These are phyloP conservation scores for Pseudogymnoascus sp. DNA, from an alignment of 2,329 filamentous ascomycete genomes.

Conservation along the genomic window DNA sequence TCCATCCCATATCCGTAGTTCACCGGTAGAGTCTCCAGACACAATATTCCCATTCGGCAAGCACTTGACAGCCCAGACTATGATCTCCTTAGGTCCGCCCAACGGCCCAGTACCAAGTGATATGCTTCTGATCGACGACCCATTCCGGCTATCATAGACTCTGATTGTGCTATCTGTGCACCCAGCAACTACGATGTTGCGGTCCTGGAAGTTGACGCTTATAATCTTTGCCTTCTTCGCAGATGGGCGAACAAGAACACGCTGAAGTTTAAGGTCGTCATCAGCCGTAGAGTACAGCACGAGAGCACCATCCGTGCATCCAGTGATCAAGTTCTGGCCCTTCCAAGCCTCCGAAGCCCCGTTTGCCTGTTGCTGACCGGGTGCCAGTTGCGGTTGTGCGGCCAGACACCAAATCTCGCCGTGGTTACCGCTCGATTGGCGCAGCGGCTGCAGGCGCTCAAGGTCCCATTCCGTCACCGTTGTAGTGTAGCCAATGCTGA, in stretches of 20 bases:
- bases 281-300: slow-evolving; percentile 82
- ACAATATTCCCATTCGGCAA: slow-evolving; percentile 83
- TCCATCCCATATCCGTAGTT: slow-evolving; percentile 88
- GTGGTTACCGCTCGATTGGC: slow-evolving; percentile 83
- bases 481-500: slow-evolving; percentile 92
- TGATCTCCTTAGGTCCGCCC: slow-evolving; percentile 72
- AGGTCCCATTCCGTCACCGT: slow-evolving; percentile 95
- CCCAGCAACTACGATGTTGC: slow-evolving; percentile 74
- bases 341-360: slow-evolving; percentile 22
- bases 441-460: slow-evolving; percentile 64
- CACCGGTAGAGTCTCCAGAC: slow-evolving; percentile 89
- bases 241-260: slow-evolving; percentile 64
- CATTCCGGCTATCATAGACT: slow-evolving; percentile 76
- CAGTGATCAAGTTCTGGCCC: slow-evolving; percentile 64
- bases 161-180: slow-evolving; percentile 97
- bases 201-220: slow-evolving; percentile 82
- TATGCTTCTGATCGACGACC: slow-evolving; percentile 69
- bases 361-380: slow-evolving; percentile 21
- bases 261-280: slow-evolving; percentile 71
- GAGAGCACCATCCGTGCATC: slow-evolving; percentile 85
- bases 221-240: slow-evolving; percentile 83
- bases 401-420: slow-evolving; percentile 96
- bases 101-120: slow-evolving; percentile 71
- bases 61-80: slow-evolving; percentile 90
- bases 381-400: slow-evolving; percentile 55